Conservation (phyloP, 345 rosid genomes). For the Eucalyptus shirleyi region DNA sequence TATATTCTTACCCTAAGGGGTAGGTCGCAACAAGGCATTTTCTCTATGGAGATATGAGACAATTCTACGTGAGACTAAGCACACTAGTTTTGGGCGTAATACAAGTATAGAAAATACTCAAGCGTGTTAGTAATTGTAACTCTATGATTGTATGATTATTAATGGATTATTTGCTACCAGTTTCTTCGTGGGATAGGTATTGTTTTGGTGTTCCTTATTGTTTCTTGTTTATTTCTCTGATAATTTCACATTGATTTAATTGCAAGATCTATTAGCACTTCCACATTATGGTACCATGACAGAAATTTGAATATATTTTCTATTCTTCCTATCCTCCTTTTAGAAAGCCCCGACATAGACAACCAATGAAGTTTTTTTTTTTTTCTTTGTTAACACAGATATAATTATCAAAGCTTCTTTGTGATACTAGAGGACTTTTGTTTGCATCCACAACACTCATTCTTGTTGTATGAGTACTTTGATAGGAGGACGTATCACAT, state of each 20-base stretch:
- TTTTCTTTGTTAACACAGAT: too few species aligned
- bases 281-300: fast-evolving
- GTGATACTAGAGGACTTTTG: too few species aligned
- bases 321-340: too few species aligned
- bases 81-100: background rate
- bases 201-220: fast-evolving
- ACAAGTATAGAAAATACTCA: fast-evolving
- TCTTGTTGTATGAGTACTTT: too few species aligned
- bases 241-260: too few species aligned
- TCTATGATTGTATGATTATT: background rate
- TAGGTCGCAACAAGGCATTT: background rate
- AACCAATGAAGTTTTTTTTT: too few species aligned
- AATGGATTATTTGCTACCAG: fast-evolving
- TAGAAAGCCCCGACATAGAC: too few species aligned
- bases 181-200: background rate
- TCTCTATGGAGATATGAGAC: background rate
- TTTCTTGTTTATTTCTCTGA: fast-evolving
- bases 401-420: too few species aligned
- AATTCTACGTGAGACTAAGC: background rate
- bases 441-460: too few species aligned
- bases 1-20: too few species aligned
- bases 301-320: too few species aligned
- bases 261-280: background rate
- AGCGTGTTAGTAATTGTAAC: background rate
- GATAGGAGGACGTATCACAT: fast-evolving